These are phyloP conservation scores for Pisolithus thermaeus DNA, from an alignment of 1,284 basidiomycete species.

Conservation along the genomic window DNA sequence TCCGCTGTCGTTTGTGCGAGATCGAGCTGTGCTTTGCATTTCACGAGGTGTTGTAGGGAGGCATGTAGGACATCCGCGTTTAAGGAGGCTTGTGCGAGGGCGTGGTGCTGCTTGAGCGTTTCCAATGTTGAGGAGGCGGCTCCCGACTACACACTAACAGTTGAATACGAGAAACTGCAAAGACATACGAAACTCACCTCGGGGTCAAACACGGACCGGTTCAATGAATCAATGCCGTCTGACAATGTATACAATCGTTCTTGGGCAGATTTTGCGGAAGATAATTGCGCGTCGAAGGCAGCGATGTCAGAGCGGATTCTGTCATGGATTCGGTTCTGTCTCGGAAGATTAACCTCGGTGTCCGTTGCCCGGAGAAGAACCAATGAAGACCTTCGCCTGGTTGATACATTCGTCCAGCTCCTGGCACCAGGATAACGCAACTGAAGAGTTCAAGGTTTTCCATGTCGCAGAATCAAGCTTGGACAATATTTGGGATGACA, in stretches of 20 bases:
- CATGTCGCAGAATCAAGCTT: constrained; percentile 59
- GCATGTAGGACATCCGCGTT: constrained; percentile 47
- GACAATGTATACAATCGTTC: constrained; percentile 49
- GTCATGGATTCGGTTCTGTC: constrained; percentile 58
- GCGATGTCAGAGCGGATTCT: constrained; percentile 60
- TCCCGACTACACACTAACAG: constrained; percentile 47
- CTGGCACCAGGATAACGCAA: constrained; percentile 61
- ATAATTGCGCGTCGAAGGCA: constrained; percentile 57
- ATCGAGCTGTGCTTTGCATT: constrained; percentile 42
- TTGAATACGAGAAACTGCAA: background rate
- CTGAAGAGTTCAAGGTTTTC: constrained; percentile 49
- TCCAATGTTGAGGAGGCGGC: constrained; percentile 52
- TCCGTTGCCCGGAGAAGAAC: constrained; percentile 1
- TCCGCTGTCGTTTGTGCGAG: constrained; percentile 40
- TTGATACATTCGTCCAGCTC: constrained; percentile 66
- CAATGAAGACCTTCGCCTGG: constrained; percentile 51
- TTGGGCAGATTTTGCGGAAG: constrained; percentile 58
- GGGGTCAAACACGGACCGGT: constrained; percentile 45
- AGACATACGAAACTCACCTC: constrained; percentile 39
- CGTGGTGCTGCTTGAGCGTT: constrained; percentile 49
- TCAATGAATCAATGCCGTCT: constrained; percentile 47
- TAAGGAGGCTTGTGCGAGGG: constrained; percentile 52
- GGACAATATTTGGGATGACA: constrained; percentile 60
- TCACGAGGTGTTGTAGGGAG: constrained; percentile 48
- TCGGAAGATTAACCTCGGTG: constrained; percentile 4